Base-by-base conservation (phyloP, 2,329 filamentous ascomycete genomes). In the Aureobasidium musti region DNA sequence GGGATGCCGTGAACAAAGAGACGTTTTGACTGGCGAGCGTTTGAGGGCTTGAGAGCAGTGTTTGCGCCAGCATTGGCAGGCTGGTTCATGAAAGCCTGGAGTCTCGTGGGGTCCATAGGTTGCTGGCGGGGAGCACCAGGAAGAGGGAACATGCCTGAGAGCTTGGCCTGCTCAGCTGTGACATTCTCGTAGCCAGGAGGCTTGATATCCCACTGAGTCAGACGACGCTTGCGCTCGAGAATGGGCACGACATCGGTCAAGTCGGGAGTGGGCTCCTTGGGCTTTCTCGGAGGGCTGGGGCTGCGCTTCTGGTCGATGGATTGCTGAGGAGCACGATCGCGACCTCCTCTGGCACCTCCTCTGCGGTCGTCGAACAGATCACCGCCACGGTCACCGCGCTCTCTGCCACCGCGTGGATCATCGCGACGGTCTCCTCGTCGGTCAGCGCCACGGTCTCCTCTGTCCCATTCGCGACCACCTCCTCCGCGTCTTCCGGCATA, bases 191-290 rank as follows among this genome's bases (percentile, higher is more conserved):
- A 99, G 52, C 95, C 94, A 19, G 92, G 91, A 6, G 95, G 95
- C 81, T 99, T 99, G 78, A 99, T 97, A 77, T 99, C 96, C 95
- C 95, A 99, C 79, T 99, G 96, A 41, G 93, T 98, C 83, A 99
- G 82, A 68, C 95, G 90, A 72, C 96, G 89, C 83, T 93, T 95
- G 73, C 94, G 89, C 74, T 94, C 89, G 70, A 92, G 82, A 67
- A 99, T 84, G 4, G 92, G 86, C n/a, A 90, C 83, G 68, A 96
- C 82, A 74, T 96, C 88, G 68, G 93, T 96, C 75, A 99, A 82
- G 77, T 99, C 96, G 41, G 95, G 96, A 0, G 95, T 99, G 8
- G 95, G 92, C 79, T 99, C 95, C 77, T 91, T 90, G 81, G 94
- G 95, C 82, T 96, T 96, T 11, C 88, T 87, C 33, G 91, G 90